Percentiles rank a stretch among this genome's conserved stretches.
Conservation (phyloP, 345 rosid genomes). For the Camelina laxa region DNA sequence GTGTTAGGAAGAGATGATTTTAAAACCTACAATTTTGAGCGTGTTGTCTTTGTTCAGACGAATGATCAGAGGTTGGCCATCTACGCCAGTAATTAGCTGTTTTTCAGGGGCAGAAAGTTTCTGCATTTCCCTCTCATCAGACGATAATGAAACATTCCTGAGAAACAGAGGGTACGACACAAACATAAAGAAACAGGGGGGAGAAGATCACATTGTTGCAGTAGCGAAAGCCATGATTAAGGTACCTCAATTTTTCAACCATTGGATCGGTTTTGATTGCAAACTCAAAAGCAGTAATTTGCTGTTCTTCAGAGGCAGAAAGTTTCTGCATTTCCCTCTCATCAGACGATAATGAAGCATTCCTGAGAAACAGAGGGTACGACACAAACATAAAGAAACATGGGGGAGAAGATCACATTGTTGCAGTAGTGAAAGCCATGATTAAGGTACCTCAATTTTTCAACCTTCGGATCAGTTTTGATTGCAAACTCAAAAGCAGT, state of each 20-base stretch:
- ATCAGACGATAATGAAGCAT: neutral
- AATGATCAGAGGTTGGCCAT: neutral
- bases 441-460: constrained; percentile 13
- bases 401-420: constrained; percentile 11
- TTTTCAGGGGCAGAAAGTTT: neutral
- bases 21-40: constrained; percentile 5
- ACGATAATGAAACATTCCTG: neutral
- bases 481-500: neutral
- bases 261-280: too few relatives aligned
- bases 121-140: constrained; percentile 8
- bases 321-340: neutral
- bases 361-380: constrained; percentile 27
- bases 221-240: too few relatives aligned
- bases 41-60: neutral
- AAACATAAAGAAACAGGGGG: neutral
- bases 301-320: neutral
- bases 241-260: too few relatives aligned
- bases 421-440: neutral
- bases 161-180: constrained; percentile 5
- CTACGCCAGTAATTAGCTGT: neutral
- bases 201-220: too few relatives aligned
- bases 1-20: constrained; percentile 13
- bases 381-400: neutral
- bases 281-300: too few relatives aligned
- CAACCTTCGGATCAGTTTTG: constrained; percentile 6